A percentile compares a stretch with the other conserved stretches of the same genome.
These are phyloP conservation scores for Beauveria sp. DNA, from an alignment of 2,329 filamentous ascomycete species.

Conservation along the genomic window DNA sequence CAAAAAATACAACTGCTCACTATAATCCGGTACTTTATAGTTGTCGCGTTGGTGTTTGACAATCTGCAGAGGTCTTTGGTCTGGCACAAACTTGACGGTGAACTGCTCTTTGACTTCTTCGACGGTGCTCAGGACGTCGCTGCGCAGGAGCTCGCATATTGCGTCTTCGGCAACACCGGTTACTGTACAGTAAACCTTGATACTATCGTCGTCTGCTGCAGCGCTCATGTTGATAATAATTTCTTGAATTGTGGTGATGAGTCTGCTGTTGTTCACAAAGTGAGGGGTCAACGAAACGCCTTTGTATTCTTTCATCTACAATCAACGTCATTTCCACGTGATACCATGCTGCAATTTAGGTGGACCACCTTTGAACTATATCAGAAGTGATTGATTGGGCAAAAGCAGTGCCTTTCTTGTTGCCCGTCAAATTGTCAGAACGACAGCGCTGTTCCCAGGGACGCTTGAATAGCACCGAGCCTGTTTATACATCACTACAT, in stretches of 20 bases:
- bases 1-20: slow-evolving; percentile 4
- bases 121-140: not conserved
- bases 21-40: not conserved
- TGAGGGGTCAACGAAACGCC: not conserved
- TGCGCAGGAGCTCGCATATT: not conserved
- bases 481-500: not conserved
- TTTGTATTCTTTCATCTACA: not conserved
- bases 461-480: not conserved
- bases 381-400: not conserved
- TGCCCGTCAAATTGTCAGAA: not conserved
- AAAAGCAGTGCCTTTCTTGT: not conserved
- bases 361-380: not conserved
- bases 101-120: not conserved
- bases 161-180: not conserved
- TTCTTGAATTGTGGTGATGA: not conserved
- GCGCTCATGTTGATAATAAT: not conserved
- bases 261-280: not conserved
- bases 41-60: slow-evolving; percentile 1
- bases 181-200: slow-evolving; percentile 5
- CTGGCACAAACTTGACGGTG: not conserved
- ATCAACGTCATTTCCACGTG: not conserved
- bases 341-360: not conserved
- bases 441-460: not conserved
- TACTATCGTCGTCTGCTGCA: not conserved
- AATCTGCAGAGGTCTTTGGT: not conserved